A percentile compares a stretch with the other conserved stretches of the same genome.
These are phyloP conservation scores for Otatea glauca DNA, from an alignment of 176 grass and related monocot genomes.

Conservation along the genomic window DNA sequence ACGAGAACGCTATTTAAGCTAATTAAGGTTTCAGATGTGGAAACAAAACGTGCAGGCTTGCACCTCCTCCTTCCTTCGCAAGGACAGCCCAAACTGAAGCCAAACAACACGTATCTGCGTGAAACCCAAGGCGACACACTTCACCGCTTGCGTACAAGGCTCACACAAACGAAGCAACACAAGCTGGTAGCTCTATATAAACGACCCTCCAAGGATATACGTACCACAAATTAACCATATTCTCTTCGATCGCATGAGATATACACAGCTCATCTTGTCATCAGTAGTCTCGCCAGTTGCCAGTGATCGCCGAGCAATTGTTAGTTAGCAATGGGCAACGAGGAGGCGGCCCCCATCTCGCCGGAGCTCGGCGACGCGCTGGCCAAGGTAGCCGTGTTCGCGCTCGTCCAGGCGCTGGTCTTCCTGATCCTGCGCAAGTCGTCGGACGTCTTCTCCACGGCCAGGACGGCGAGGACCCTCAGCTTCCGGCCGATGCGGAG, in stretches of 20 bases:
- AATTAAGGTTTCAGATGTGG: constrained; percentile 7
- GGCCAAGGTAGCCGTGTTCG: constrained; percentile 61
- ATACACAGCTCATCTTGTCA: not conserved
- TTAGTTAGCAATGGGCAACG: constrained; percentile 20
- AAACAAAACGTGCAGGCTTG: constrained; percentile 42
- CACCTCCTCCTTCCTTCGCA: constrained; percentile 22
- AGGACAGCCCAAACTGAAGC: constrained; percentile 12
- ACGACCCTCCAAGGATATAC: not conserved
- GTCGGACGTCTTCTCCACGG: constrained; percentile 55
- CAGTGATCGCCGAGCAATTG: not conserved
- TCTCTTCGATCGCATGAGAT: not conserved
- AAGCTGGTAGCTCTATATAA: constrained; percentile 39
- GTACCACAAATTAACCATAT: not conserved
- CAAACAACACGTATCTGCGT: constrained; percentile 19
- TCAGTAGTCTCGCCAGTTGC: not conserved
- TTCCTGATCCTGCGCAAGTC: constrained; percentile 64
- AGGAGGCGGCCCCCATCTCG: constrained; percentile 5
- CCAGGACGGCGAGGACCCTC: constrained; percentile 11
- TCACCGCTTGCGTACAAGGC: constrained; percentile 51
- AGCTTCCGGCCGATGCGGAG: constrained; percentile 63
- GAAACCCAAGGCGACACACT: constrained; percentile 19
- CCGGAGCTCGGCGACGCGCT: constrained; percentile 51
- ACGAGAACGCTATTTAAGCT: not conserved
- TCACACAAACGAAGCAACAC: not conserved
- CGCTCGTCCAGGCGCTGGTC: constrained; percentile 62